These are phyloP conservation scores for Ceriops tagal DNA, from an alignment of 345 rosid genomes.

Conservation along the genomic window DNA sequence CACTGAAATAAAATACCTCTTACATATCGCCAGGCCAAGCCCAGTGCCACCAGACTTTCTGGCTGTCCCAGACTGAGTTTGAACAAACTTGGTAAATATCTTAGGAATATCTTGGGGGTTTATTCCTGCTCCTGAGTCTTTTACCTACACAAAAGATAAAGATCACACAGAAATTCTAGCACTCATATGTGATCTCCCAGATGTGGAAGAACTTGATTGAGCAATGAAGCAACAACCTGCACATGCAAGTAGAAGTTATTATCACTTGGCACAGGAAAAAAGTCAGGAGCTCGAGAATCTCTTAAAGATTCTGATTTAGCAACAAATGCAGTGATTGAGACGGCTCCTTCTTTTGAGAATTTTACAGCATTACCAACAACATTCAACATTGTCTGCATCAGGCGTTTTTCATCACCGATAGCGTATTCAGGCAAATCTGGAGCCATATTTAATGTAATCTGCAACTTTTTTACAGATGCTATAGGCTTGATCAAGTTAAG, in stretches of 20 bases:
- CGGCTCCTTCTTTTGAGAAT: conserved; percentile 84
- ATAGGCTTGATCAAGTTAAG: conserved; percentile 85
- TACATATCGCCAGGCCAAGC: conserved; percentile 97
- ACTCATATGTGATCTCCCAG: neutral
- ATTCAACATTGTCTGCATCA: conserved; percentile 79
- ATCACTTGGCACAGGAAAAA: conserved; percentile 58
- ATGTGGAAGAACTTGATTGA: conserved; percentile 3
- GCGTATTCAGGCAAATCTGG: conserved; percentile 86
- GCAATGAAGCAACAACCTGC: conserved; percentile 54
- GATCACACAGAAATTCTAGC: conserved; percentile 2
- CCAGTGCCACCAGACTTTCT: conserved; percentile 84
- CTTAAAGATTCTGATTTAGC: conserved; percentile 63
- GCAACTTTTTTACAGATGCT: conserved; percentile 79
- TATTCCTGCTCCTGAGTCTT: conserved; percentile 83
- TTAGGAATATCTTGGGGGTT: conserved; percentile 86
- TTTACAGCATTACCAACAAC: conserved; percentile 95
- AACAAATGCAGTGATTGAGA: conserved; percentile 67
- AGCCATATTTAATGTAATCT: conserved; percentile 61
- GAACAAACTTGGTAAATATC: conserved; percentile 85
- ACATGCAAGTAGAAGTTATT: conserved; percentile 79
- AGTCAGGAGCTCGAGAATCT: conserved; percentile 64
- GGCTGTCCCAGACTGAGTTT: conserved; percentile 58
- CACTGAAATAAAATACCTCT: conserved; percentile 48
- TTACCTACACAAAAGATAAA: conserved; percentile 52
- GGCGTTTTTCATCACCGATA: conserved; percentile 86